Evolutionary conservation across 176 grass and related monocot species (phyloP).

Genomic region (Oryza glumipatula): DNA sequence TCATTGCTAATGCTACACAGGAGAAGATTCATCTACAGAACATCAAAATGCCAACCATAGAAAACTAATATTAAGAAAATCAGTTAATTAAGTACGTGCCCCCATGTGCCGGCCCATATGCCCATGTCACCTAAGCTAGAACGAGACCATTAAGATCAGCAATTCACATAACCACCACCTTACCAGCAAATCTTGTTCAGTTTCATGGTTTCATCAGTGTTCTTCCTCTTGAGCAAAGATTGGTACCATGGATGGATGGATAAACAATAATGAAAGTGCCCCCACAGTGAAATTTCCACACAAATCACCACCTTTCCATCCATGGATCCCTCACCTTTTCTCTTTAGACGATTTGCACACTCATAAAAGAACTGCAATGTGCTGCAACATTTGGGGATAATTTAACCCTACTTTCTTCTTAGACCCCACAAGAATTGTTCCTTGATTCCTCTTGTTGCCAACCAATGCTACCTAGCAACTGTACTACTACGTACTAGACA

Average conservation of each 20-base stretch:
- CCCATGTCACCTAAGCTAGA: conserved; percentile 4
- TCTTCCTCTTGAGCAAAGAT: not conserved
- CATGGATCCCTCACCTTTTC: not conserved
- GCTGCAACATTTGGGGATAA: not conserved
- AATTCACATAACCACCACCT: not conserved
- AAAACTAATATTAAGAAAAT: not conserved
- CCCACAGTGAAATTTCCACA: not conserved
- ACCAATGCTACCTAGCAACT: not conserved
- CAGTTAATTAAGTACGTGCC: not conserved
- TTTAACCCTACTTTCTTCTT: not conserved
- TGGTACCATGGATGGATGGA: not conserved
- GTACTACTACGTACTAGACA: not conserved
- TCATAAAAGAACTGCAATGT: not conserved
- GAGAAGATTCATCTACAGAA: not conserved
- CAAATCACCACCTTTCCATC: not conserved
- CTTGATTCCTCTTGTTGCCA: conserved; percentile 31
- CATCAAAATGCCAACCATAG: not conserved
- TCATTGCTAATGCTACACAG: not conserved
- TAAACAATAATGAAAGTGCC: not conserved
- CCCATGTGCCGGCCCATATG: conserved; percentile 39
- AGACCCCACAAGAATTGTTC: conserved; percentile 32
- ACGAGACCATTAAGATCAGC: not conserved
- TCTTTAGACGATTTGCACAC: not conserved
- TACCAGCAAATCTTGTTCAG: not conserved
- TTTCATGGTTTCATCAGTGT: not conserved